phyloP scores from a whole-genome alignment of 768 basidiomycete species.

The Boletus subcaerulescens region DNA sequence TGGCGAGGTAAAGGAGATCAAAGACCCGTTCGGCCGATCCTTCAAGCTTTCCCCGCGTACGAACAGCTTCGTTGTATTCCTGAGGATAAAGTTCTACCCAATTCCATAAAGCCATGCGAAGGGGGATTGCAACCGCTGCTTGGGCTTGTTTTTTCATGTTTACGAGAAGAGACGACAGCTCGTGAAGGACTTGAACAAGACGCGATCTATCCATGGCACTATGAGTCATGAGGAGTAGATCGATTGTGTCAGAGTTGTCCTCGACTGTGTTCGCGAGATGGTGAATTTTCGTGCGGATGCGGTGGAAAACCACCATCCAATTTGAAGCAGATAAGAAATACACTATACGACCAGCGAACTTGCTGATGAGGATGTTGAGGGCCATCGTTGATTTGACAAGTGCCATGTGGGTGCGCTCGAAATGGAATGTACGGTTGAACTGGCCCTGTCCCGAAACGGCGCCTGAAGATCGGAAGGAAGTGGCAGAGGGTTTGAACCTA shows the following conservation, averaged over 20 bases:
- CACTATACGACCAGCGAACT: constrained; percentile 74
- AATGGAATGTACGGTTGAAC: constrained; percentile 33
- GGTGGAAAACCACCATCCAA: constrained; percentile 73
- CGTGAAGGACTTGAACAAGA: constrained; percentile 70
- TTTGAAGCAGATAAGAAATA: constrained; percentile 87
- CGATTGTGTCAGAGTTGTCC: constrained; percentile 62
- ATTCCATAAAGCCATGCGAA: constrained; percentile 83
- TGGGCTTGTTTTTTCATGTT: constrained; percentile 78
- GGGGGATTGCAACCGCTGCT: constrained; percentile 62
- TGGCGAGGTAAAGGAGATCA: constrained; percentile 64
- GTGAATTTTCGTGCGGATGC: constrained; percentile 69
- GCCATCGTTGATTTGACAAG: constrained; percentile 52
- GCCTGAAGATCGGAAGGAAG: constrained; percentile 41
- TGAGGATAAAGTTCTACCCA: constrained; percentile 79
- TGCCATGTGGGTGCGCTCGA: constrained; percentile 64
- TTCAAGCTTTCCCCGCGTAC: constrained; percentile 62
- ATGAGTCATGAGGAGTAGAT: constrained; percentile 76
- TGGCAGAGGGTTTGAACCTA: constrained; percentile 36
- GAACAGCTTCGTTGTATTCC: constrained; percentile 75
- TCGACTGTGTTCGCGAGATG: constrained; percentile 53
- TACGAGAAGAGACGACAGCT: constrained; percentile 77
- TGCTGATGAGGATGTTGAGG: constrained; percentile 61
- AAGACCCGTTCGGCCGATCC: constrained; percentile 85
- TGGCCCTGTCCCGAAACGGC: constrained; percentile 27
- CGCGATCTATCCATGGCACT: constrained; percentile 68